Evolutionary conservation across 306 rosid genomes (phyloP), one percentile per base, ranked within the genome.

Genomic region (Inga oerstediana): DNA sequence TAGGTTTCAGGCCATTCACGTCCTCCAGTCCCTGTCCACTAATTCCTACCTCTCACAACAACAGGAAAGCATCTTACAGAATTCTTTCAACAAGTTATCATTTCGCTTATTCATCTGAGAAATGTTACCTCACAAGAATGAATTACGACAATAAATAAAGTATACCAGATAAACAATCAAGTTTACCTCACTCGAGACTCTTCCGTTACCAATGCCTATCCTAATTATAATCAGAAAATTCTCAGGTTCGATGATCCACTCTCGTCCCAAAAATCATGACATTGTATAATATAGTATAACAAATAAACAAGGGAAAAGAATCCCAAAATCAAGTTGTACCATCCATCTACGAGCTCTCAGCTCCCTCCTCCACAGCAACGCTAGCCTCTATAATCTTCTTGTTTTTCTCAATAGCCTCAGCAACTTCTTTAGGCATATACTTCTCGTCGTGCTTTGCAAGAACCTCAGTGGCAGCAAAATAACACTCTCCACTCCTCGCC

Each of bases 381-480:
- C 79, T 85, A 17, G 87, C 89, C 71, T 85, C 89, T 4, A 96
- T 69, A 79, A 56, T 84, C 93, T 92, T 92, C 92, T 92, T 96
- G 49, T 96, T 96, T 92, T 90, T 96, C 94, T 96, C 97, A 20
- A 96, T 90, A 3, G 96, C 97, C 0, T 91, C 91, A 0, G 95
- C 98, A 30, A 96, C 97, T 67, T 96, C 98, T 46, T 84, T 74
- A 0, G 97, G 99, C 99, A 92, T 93, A 76, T 95, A 95, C 91
- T 95, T 93, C 90, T 95, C 99, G 32, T 92, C 99, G 14, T 92
- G 99, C 94, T 95, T 95, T 0, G 99, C 99, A 78, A 93, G 86
- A 76, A 95, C 99, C 88, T 93, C 98, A 0, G 88, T 84, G 2
- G 99, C 99, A 11, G 89, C 49, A 71, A 96, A 93, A 49, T 91